These are phyloP conservation scores for Pseudogymnoascus sp. DNA, from an alignment of 2,329 filamentous ascomycete genomes.

Conservation along the genomic window DNA sequence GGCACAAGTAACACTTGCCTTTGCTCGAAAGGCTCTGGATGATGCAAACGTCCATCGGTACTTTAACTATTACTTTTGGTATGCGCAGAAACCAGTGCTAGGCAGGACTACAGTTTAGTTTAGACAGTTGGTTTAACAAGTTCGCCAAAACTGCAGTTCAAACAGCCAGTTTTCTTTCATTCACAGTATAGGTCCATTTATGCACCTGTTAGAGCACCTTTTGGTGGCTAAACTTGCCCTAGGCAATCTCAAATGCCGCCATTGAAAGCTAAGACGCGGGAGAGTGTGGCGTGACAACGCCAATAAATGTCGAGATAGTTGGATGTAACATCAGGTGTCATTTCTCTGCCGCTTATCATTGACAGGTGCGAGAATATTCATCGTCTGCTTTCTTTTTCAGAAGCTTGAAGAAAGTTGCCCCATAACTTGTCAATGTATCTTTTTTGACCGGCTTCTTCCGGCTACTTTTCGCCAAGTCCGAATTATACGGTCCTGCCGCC, in stretches of 20 bases:
- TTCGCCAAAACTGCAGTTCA: not conserved
- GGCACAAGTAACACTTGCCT: not conserved
- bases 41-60: not conserved
- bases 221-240: no score
- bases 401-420: conserved; percentile 92
- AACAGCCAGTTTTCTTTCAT: not conserved
- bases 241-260: no score
- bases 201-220: no score
- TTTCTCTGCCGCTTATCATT: no score
- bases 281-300: no score
- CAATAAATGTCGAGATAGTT: no score
- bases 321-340: no score
- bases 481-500: not conserved
- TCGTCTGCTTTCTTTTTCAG: conserved; percentile 71
- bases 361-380: no score
- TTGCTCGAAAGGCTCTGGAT: not conserved
- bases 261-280: no score
- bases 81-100: conserved; percentile 36
- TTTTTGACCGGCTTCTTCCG: conserved; percentile 97
- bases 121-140: not conserved
- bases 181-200: no score
- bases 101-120: not conserved
- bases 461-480: conserved; percentile 74
- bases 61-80: conserved; percentile 37
- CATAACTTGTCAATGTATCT: conserved; percentile 82